Evolutionary conservation across 2,329 filamentous ascomycete species (phyloP), one percentile per base, ranked within the genome.

Genomic region (Alternaria sp.): DNA sequence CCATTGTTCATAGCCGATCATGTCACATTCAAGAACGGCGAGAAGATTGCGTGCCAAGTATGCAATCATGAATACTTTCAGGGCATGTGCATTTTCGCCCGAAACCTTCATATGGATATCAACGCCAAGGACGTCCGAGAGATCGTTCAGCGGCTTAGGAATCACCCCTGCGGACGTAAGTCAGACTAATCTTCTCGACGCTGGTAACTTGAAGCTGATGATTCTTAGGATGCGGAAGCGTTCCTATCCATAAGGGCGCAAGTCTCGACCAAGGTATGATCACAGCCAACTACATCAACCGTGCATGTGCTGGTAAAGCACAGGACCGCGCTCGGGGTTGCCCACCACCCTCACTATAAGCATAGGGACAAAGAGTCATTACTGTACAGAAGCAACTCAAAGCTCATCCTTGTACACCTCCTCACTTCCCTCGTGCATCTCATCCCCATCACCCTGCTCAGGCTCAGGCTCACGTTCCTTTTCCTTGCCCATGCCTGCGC

Each of bases 401-500:
- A 81, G 63, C 65, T 81, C 79, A 61, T 81, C 79, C 60, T 79
- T 80, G 48, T 78, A 79, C 6, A 75, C 72, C 59, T 81, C 79
- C 59, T 81, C 74, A 57, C 78, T 81, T 3, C 79, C 79, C 45
- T 78, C 73, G 30, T 74, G 59, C 7, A 53, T 30, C 18, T 73
- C 70, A 16, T 68, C 68, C 9, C 66, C 67, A 6, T 69, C 58
- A n/a, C 58, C 65, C 18, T 67, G 67, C n/a, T 63, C 63, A 52
- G 64, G 67, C n/a, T 63, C 63, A 52, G 64, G 46, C 32, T 57
- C 67, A 18, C 48, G 62, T 83, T 65, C 60, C 65, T 66, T 58
- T 58, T 38, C 66, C 60, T 59, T 50, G 12, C 57, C 60, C 34
- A 69, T 89, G 83, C 74, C 84, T 82, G 83, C 86, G 3, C 62